Percentiles rank a stretch among this genome's conserved stretches.
Conservation (phyloP, 768 basidiomycete species). For the Botryobasidium botryosum region DNA sequence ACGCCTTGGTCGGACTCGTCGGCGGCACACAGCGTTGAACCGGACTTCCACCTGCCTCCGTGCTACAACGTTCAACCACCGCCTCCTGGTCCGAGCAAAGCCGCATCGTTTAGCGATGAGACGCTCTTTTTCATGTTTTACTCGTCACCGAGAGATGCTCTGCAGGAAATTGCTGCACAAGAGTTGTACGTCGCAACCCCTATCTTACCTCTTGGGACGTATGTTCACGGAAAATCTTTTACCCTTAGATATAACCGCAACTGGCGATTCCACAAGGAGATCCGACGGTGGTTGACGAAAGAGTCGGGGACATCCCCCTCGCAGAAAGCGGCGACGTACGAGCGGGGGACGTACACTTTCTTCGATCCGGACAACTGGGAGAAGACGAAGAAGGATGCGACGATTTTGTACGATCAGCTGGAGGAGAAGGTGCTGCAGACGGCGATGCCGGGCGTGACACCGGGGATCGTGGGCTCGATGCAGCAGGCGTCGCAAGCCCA, state of each 20-base stretch:
- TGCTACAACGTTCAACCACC: constrained; percentile 89
- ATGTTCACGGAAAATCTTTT: not conserved
- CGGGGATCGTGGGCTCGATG: not conserved
- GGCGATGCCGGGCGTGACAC: not conserved
- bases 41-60: constrained; percentile 75
- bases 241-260: constrained; percentile 70
- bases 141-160: constrained; percentile 73
- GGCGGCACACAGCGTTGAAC: constrained; percentile 71
- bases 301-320: constrained; percentile 64
- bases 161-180: constrained; percentile 89
- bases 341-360: constrained; percentile 78
- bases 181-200: constrained; percentile 60
- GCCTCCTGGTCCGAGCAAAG: constrained; percentile 66
- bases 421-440: constrained; percentile 30
- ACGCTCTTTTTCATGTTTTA: constrained; percentile 99
- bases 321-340: constrained; percentile 61
- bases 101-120: constrained; percentile 79
- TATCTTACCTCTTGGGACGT: not conserved
- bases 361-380: constrained; percentile 74
- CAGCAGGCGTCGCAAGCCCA: not conserved
- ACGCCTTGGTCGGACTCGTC: constrained; percentile 93
- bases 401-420: constrained; percentile 53
- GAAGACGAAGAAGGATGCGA: constrained; percentile 64
- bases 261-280: constrained; percentile 93
- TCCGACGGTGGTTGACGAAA: constrained; percentile 76